Evolutionary conservation across 176 grass and related monocot species (phyloP).

Genomic region (Oryza meridionalis): DNA sequence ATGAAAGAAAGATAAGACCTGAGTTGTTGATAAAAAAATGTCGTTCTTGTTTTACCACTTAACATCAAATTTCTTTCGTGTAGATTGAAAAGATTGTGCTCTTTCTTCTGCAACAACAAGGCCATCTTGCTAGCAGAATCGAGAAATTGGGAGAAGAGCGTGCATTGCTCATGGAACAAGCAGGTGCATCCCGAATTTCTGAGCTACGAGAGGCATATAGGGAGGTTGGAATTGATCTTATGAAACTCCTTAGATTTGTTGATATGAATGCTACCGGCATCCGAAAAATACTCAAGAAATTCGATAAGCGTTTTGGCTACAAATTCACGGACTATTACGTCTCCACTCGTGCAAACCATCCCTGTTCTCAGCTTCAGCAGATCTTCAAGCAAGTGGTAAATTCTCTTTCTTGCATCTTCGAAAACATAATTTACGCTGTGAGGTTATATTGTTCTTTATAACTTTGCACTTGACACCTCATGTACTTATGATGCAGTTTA

Average conservation of each 20-base stretch:
- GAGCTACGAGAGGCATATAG: slow-evolving; percentile 73
- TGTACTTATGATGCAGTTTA: slow-evolving; percentile 10
- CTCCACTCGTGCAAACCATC: slow-evolving; percentile 82
- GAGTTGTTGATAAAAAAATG: not conserved
- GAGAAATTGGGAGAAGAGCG: slow-evolving; percentile 64
- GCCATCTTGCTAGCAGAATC: slow-evolving; percentile 77
- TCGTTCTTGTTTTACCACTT: slow-evolving; percentile 11
- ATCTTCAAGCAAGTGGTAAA: slow-evolving; percentile 99
- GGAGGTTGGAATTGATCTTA: slow-evolving; percentile 69
- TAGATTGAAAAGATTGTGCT: slow-evolving; percentile 95
- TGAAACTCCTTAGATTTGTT: slow-evolving; percentile 87
- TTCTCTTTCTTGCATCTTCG: not conserved
- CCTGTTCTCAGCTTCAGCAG: slow-evolving; percentile 90
- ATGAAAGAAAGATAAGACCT: not conserved
- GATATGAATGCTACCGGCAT: slow-evolving; percentile 95
- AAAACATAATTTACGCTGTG: not conserved
- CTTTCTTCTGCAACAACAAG: slow-evolving; percentile 93
- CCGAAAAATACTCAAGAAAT: slow-evolving; percentile 94
- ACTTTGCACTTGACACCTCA: not conserved
- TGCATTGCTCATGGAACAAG: slow-evolving; percentile 44
- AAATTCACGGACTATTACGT: slow-evolving; percentile 93
- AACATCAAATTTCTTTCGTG: slow-evolving; percentile 21
- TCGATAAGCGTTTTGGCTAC: slow-evolving; percentile 84
- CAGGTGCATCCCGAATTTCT: slow-evolving; percentile 51
- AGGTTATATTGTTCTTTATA: not conserved